These are phyloP conservation scores for Oryza coarctata DNA, from an alignment of 176 grass and related monocot species.

Conservation along the genomic window DNA sequence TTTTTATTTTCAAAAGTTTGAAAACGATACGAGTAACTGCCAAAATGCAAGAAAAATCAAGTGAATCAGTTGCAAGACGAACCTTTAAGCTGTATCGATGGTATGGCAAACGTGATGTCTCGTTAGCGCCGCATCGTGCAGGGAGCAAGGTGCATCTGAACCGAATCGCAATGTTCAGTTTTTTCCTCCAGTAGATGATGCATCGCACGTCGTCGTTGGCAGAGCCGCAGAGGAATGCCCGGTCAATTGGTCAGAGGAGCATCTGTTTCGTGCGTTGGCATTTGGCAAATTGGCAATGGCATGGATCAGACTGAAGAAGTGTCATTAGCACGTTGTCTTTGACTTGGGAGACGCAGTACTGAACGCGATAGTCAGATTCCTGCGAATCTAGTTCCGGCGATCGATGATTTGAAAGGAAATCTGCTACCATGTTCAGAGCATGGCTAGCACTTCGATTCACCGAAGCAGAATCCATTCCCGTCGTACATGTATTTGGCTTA, in stretches of 20 bases:
- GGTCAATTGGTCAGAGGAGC: background rate
- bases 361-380: slow-evolving; percentile 22
- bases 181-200: slow-evolving; percentile 25
- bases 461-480: background rate
- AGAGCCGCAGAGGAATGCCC: slow-evolving; percentile 34
- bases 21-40: background rate
- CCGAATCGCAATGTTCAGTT: background rate
- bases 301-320: background rate
- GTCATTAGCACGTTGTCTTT: slow-evolving; percentile 30
- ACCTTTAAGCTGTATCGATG: too few relatives aligned
- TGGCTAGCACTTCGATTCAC: background rate
- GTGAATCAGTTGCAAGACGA: background rate
- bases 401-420: background rate
- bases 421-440: background rate
- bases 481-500: background rate
- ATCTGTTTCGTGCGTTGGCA: slow-evolving; percentile 28
- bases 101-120: too few relatives aligned
- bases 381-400: slow-evolving; percentile 2
- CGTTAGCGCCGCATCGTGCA: too few relatives aligned
- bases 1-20: background rate
- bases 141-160: background rate
- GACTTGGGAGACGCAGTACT: background rate
- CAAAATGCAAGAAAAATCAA: background rate
- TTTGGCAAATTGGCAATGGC: too few relatives aligned
- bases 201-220: slow-evolving; percentile 30